A percentile compares a stretch with the other conserved stretches of the same genome.
Evolutionary conservation across 106 monocot genomes (phyloP).

Genomic region (Dendrobium nobile): DNA sequence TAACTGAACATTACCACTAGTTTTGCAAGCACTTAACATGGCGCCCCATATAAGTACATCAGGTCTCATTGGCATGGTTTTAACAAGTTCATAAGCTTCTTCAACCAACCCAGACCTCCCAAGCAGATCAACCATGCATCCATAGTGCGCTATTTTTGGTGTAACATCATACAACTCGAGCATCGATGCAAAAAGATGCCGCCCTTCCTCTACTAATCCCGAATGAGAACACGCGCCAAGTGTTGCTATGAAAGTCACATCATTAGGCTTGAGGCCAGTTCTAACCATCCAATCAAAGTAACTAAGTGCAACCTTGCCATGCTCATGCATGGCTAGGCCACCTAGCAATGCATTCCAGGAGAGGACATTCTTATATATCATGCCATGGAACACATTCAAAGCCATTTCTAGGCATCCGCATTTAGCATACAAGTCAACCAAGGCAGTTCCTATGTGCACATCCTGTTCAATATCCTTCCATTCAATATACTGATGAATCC

Average conservation of each 20-base stretch:
- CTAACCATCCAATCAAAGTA: slow-evolving; percentile 40
- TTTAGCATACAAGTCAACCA: slow-evolving; percentile 83
- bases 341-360: slow-evolving; percentile 83
- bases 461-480: slow-evolving; percentile 35
- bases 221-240: slow-evolving; percentile 65
- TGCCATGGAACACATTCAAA: slow-evolving; percentile 24
- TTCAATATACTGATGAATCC: slow-evolving; percentile 36
- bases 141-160: slow-evolving; percentile 14
- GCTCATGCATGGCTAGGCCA: slow-evolving; percentile 58
- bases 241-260: slow-evolving; percentile 56
- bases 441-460: slow-evolving; percentile 62
- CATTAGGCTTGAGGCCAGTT: slow-evolving; percentile 31
- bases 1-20: slow-evolving; percentile 43
- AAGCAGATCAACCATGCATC: slow-evolving; percentile 78
- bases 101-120: slow-evolving; percentile 46
- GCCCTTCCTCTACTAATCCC: slow-evolving; percentile 40
- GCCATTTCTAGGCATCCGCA: slow-evolving; percentile 43
- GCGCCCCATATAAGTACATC: slow-evolving; percentile 61
- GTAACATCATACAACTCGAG: neutral
- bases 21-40: slow-evolving; percentile 54
- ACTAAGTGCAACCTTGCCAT: slow-evolving; percentile 24
- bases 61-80: slow-evolving; percentile 46
- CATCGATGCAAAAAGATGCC: slow-evolving; percentile 24
- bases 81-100: slow-evolving; percentile 56
- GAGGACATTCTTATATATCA: slow-evolving; percentile 40